Conservation (phyloP, 805 yeast species). For the Zygotorulaspora chibaensis region DNA sequence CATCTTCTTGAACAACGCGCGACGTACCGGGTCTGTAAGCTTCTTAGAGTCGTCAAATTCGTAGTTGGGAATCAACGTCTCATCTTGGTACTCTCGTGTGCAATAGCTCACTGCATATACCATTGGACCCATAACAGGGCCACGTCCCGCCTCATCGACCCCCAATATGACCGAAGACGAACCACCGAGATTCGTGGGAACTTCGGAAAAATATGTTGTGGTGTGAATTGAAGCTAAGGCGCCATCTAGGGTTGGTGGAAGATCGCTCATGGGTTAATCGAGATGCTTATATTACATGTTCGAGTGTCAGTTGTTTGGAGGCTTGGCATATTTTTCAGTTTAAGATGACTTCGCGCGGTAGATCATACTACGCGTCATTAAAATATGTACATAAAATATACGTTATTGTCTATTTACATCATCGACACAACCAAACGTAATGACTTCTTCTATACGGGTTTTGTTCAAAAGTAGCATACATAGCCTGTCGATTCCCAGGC, state of each 20-base stretch:
- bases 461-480: slow-evolving; percentile 70
- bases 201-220: slow-evolving; percentile 45
- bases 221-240: slow-evolving; percentile 33
- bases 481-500: slow-evolving; percentile 86
- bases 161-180: slow-evolving; percentile 57
- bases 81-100: slow-evolving; percentile 45
- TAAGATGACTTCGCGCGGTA: neutral
- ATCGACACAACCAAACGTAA: slow-evolving; percentile 67
- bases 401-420: slow-evolving; percentile 63
- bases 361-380: neutral
- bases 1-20: slow-evolving; percentile 54
- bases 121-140: slow-evolving; percentile 98
- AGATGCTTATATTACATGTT: neutral
- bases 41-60: slow-evolving; percentile 95
- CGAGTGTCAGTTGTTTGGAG: neutral
- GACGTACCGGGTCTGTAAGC: slow-evolving; percentile 66
- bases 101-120: slow-evolving; percentile 89
- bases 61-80: slow-evolving; percentile 46
- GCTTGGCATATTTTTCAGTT: neutral
- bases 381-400: neutral
- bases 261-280: neutral
- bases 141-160: slow-evolving; percentile 98
- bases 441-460: slow-evolving; percentile 66
- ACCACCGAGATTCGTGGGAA: slow-evolving; percentile 43
- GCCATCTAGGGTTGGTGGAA: slow-evolving; percentile 32